Evolutionary conservation across 2,329 filamentous ascomycete genomes (phyloP), one percentile per base, ranked within the genome.

Genomic region (Microsporum ferrugineum): DNA sequence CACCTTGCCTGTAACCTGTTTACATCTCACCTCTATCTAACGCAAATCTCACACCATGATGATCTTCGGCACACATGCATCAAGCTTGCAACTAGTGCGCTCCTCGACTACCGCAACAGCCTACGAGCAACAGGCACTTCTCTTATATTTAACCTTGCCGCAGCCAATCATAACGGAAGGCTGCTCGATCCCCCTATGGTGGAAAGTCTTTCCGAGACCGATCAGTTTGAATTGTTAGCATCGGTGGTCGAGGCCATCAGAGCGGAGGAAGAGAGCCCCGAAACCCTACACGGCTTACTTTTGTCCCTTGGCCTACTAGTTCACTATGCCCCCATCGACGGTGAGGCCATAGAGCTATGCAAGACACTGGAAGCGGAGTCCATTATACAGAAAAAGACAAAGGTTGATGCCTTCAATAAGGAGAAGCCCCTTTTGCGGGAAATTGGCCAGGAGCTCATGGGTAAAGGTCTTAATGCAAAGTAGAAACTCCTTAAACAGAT

Each of bases 1-100:
- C 91, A 96, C 67, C 81, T 92, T 69, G 81, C 84, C 1, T 95
- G 90, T 75, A 96, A 96, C 68, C 78, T 95, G 47, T 96, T 95
- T 75, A 86, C 84, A 0, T 87, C 86, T 0, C 81, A 84, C 0
- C 78, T 95, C 0, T 95, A 87, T 68, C 78, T 84, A 0, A 79
- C 84, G 1, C 81, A 86, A 63, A 78, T 91, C 6, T 76, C 88
- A 5, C 72, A 75, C 1, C 75, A 81, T 49, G 72, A 74, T 1
- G 59, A 67, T 27, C 73, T 91, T 57, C 81, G 84, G 4, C 71
- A 76, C 1, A 78, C 83, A 0, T 76, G 92, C 33, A 84, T 88
- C 1, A 78, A 82, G 62, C 79, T 96, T 12, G 80, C 94, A 23
- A 88, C 89, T 0, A 83, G 85, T 1, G 89, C 87, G 64, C 85